Evolutionary conservation across 2,329 filamentous ascomycete genomes (phyloP).

Genomic region (Ophiostoma quercus): DNA sequence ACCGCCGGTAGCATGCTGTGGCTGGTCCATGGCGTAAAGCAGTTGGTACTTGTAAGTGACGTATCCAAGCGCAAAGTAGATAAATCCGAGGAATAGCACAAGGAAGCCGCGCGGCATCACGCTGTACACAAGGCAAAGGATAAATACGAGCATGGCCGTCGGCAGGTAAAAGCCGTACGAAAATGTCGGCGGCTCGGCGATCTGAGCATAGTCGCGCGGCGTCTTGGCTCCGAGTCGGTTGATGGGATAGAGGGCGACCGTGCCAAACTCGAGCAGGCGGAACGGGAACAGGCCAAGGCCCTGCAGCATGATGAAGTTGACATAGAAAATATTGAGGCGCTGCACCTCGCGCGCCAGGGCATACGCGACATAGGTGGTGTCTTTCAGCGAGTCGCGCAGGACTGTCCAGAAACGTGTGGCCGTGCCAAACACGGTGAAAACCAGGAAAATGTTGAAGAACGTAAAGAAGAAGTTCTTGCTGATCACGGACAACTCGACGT

Average conservation of each 20-base stretch:
- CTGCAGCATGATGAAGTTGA: conserved; percentile 89
- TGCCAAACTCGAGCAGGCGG: conserved; percentile 82
- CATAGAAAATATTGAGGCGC: conserved; percentile 75
- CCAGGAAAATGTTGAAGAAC: conserved; percentile 97
- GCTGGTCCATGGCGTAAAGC: conserved; percentile 96
- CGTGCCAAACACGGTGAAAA: conserved; percentile 84
- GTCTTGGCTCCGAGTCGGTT: conserved; percentile 74
- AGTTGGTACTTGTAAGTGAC: conserved; percentile 97
- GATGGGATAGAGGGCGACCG: conserved; percentile 76
- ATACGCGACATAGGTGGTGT: conserved; percentile 71
- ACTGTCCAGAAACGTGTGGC: conserved; percentile 67
- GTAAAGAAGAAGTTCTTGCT: conserved; percentile 99
- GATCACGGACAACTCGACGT: conserved; percentile 89
- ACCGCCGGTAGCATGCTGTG: conserved; percentile 84
- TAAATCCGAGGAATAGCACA: conserved; percentile 73
- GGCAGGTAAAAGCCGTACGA: conserved; percentile 96
- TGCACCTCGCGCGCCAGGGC: conserved; percentile 72
- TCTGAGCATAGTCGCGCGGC: conserved; percentile 79
- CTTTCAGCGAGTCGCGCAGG: conserved; percentile 67
- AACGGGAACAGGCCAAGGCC: conserved; percentile 91
- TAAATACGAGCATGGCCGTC: conserved; percentile 85
- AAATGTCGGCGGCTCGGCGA: conserved; percentile 78
- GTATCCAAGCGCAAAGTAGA: conserved; percentile 78
- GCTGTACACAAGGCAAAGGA: conserved; percentile 93
- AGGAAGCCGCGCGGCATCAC: conserved; percentile 74